Conservation (phyloP, 164 flowering plant species). For the Chimonanthus salicifolius region DNA sequence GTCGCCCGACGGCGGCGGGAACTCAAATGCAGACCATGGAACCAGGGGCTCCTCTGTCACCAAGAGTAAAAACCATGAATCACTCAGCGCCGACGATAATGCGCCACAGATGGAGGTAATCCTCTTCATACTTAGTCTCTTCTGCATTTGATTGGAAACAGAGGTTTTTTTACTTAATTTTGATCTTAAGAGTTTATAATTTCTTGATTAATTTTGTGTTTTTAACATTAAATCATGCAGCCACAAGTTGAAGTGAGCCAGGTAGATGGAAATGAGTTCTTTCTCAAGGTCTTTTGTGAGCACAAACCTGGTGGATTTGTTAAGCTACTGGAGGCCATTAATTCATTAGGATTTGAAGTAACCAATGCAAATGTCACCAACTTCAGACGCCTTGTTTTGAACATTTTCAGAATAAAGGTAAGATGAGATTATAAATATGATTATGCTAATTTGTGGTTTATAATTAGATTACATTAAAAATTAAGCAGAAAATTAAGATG, state of each 20-base stretch:
- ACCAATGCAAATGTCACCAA: constrained; percentile 69
- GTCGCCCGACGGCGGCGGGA: constrained; percentile 18
- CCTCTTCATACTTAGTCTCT: background rate
- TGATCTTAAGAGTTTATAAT: too few relatives aligned
- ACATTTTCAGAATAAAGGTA: constrained; percentile 78
- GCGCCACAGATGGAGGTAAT: constrained; percentile 80
- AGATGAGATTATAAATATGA: background rate
- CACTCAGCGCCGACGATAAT: constrained; percentile 31
- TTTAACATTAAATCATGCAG: constrained; percentile 20
- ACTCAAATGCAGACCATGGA: constrained; percentile 20
- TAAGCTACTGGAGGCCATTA: constrained; percentile 76
- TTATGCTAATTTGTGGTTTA: background rate
- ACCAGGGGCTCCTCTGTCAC: constrained; percentile 8
- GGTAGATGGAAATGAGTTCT: constrained; percentile 64
- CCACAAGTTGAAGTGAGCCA: constrained; percentile 76
- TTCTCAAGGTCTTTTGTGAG: constrained; percentile 75
- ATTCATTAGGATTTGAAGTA: constrained; percentile 71
- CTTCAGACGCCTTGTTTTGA: constrained; percentile 52
- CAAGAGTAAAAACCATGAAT: constrained; percentile 22
- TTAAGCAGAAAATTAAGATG: background rate
- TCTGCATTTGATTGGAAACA: background rate
- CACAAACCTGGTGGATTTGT: constrained; percentile 71
- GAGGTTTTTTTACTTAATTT: too few relatives aligned
- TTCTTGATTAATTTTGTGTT: too few relatives aligned
- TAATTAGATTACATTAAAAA: too few relatives aligned